phyloP scores from a whole-genome alignment of 140 eudicot species.

The Oenanthe javanica region DNA sequence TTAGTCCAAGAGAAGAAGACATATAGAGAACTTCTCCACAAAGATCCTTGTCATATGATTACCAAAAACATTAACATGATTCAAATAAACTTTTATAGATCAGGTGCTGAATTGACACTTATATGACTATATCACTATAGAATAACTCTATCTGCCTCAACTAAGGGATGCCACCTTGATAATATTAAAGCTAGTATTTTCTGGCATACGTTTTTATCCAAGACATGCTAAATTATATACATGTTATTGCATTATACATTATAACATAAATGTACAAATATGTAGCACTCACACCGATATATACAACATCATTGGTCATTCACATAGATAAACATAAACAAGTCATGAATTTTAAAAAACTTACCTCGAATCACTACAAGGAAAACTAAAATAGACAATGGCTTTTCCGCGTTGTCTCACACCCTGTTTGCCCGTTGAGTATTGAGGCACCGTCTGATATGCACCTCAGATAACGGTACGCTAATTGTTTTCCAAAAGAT shows the following conservation, averaged over 20 bases:
- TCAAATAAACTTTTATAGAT: neutral
- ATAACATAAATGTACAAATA: neutral
- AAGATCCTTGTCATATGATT: neutral
- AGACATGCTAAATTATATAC: neutral
- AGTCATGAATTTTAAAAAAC: neutral
- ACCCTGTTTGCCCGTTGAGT: no score
- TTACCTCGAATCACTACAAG: conserved; percentile 85
- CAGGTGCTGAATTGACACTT: neutral
- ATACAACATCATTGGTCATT: neutral
- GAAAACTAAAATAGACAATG: no score
- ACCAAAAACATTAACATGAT: neutral
- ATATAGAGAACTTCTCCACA: neutral
- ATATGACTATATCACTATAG: no score
- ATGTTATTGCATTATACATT: no score
- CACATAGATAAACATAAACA: neutral
- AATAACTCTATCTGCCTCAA: neutral
- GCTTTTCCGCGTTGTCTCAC: no score
- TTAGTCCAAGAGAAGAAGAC: neutral
- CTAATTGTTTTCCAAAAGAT: no score
- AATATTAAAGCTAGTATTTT: neutral
- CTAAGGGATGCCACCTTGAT: neutral
- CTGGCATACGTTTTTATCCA: neutral
- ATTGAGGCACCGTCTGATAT: no score
- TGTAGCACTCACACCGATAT: neutral
- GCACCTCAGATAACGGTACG: no score